Evolutionary conservation across 192 early-diverging fungal genomes (phyloP).

Genomic region (Haplosporangium gracile): DNA sequence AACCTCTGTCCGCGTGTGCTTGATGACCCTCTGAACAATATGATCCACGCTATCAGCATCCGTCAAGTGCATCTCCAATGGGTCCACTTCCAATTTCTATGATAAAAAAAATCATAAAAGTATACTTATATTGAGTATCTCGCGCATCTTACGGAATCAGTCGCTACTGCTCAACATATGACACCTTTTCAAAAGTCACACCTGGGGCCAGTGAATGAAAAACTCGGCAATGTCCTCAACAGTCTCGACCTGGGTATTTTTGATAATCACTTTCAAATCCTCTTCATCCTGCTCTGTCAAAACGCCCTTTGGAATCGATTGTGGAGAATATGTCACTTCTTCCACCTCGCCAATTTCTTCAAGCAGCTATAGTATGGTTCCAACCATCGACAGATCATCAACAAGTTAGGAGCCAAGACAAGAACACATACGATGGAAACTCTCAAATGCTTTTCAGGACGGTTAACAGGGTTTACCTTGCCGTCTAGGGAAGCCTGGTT

Average conservation of each 20-base stretch:
- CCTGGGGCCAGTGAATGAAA: conserved; percentile 49
- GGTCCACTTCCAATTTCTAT: conserved; percentile 1
- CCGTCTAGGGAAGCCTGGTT: conserved; percentile 14
- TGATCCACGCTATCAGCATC: conserved; percentile 14
- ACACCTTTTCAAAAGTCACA: not conserved
- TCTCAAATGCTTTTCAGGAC: not conserved
- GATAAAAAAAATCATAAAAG: not conserved
- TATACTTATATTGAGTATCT: not conserved
- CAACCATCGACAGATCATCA: not conserved
- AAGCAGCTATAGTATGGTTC: conserved; percentile 1
- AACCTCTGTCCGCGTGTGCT: conserved; percentile 14
- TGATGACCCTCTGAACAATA: conserved; percentile 27
- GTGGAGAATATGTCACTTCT: not conserved
- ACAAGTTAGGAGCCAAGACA: not conserved
- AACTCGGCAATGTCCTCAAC: conserved; percentile 47
- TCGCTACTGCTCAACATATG: not conserved
- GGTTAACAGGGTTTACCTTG: conserved; percentile 4
- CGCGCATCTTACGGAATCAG: no score
- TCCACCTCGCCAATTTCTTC: conserved; percentile 34
- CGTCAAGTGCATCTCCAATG: conserved; percentile 5
- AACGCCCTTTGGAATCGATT: conserved; percentile 33
- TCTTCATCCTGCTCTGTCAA: conserved; percentile 44
- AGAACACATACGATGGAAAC: not conserved
- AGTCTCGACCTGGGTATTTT: conserved; percentile 1
- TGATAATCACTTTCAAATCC: conserved; percentile 29